Percentiles rank a stretch among this genome's conserved stretches.
phyloP scores from a whole-genome alignment of 331 rosid species.

The Phaseolus coccineus region DNA sequence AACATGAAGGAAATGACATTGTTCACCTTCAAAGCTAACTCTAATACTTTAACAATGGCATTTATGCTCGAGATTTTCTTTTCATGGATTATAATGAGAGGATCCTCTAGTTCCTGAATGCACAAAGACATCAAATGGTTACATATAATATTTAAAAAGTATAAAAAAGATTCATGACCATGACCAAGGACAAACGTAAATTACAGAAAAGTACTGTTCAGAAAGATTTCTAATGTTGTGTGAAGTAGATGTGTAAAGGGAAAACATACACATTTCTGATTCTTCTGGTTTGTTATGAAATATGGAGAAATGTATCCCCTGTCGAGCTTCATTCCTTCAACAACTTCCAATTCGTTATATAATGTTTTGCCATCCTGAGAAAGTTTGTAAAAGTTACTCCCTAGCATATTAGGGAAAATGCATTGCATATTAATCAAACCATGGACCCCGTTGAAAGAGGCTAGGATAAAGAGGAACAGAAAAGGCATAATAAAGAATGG shows the following conservation, averaged over 20 bases:
- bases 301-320: slow-evolving; percentile 91
- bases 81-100: slow-evolving; percentile 91
- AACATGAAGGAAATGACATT: slow-evolving; percentile 6
- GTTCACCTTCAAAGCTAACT: slow-evolving; percentile 88
- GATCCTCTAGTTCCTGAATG: slow-evolving; percentile 91
- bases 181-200: slow-evolving; percentile 6
- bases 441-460: neutral
- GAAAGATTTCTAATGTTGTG: neutral
- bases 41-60: slow-evolving; percentile 86
- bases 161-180: neutral
- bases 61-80: slow-evolving; percentile 90
- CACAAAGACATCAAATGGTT: neutral
- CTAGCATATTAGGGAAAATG: slow-evolving; percentile 3
- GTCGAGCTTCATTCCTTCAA: slow-evolving; percentile 94
- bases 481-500: neutral
- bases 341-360: slow-evolving; percentile 89
- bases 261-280: slow-evolving; percentile 84
- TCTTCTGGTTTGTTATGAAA: slow-evolving; percentile 84
- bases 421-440: slow-evolving; percentile 4
- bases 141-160: neutral
- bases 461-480: neutral
- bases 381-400: slow-evolving; percentile 21
- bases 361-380: slow-evolving; percentile 90
- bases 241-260: neutral
- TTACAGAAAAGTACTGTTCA: neutral